Percentiles rank a stretch among this genome's conserved stretches.
These are phyloP conservation scores for Paraphysoderma sedebokerense DNA, from an alignment of 371 early-diverging fungal species.

Conservation along the genomic window DNA sequence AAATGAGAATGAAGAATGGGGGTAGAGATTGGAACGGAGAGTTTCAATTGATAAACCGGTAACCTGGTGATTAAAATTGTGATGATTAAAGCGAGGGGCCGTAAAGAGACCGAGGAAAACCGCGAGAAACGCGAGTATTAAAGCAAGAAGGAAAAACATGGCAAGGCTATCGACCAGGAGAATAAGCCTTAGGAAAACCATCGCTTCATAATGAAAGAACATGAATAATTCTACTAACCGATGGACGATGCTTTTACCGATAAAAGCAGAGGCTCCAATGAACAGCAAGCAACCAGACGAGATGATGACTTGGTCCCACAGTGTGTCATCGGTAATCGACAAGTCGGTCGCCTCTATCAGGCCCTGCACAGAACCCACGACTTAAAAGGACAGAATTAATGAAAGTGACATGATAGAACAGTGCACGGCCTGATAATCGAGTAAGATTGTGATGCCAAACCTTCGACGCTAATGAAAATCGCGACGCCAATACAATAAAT, in stretches of 20 bases:
- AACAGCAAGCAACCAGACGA: background rate
- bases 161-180: no score
- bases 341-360: background rate
- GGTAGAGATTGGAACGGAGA: background rate
- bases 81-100: background rate
- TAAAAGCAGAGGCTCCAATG: background rate
- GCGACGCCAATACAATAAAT: slow-evolving; percentile 1
- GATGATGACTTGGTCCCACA: background rate
- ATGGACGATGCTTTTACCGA: background rate
- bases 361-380: slow-evolving; percentile 3
- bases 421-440: no score
- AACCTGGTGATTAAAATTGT: background rate
- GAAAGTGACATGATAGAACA: no score
- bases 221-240: no score
- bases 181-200: no score
- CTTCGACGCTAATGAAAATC: slow-evolving; percentile 1
- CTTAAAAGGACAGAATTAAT: no score
- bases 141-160: background rate
- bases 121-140: background rate
- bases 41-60: background rate
- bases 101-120: background rate
- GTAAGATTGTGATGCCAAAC: no score
- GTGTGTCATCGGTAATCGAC: background rate
- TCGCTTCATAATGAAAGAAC: no score
- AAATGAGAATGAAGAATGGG: background rate